Percentiles rank a stretch among this genome's conserved stretches.
These are phyloP conservation scores for Babesia divergens DNA, from an alignment of 169 alveolate species.

Conservation along the genomic window DNA sequence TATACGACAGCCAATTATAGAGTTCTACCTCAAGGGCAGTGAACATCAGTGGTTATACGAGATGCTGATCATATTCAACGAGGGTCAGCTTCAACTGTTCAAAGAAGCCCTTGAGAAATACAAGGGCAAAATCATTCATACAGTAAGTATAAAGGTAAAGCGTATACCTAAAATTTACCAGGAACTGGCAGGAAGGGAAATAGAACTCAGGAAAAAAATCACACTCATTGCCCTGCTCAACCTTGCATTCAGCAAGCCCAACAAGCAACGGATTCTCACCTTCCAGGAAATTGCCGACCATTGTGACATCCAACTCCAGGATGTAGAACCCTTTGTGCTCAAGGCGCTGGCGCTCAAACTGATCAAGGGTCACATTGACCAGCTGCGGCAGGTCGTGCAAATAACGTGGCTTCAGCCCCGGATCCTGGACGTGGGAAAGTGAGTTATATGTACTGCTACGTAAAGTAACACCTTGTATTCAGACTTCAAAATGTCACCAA, in stretches of 20 bases:
- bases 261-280: slow-evolving; percentile 66
- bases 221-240: slow-evolving; percentile 74
- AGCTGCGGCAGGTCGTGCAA: slow-evolving; percentile 62
- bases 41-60: slow-evolving; percentile 63
- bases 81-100: slow-evolving; percentile 52
- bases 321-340: slow-evolving; percentile 72
- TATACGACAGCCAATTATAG: slow-evolving; percentile 56
- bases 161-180: neutral
- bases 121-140: slow-evolving; percentile 37
- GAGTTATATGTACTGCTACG: slow-evolving; percentile 3
- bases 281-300: slow-evolving; percentile 74
- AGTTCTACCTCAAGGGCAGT: slow-evolving; percentile 43
- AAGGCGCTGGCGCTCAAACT: slow-evolving; percentile 73
- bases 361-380: slow-evolving; percentile 71
- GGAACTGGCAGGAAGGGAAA: slow-evolving; percentile 63
- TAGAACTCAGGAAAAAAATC: slow-evolving; percentile 61
- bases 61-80: slow-evolving; percentile 50
- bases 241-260: slow-evolving; percentile 74
- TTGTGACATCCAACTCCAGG: slow-evolving; percentile 64
- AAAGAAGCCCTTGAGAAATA: slow-evolving; percentile 51
- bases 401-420: slow-evolving; percentile 79
- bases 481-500: slow-evolving; percentile 53
- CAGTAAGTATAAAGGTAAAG: neutral
- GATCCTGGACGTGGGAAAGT: slow-evolving; percentile 64
- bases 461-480: slow-evolving; percentile 25